Evolutionary conservation across 2,329 filamentous ascomycete species (phyloP), one percentile per base, ranked within the genome.

Genomic region (Diaporthe batatas): DNA sequence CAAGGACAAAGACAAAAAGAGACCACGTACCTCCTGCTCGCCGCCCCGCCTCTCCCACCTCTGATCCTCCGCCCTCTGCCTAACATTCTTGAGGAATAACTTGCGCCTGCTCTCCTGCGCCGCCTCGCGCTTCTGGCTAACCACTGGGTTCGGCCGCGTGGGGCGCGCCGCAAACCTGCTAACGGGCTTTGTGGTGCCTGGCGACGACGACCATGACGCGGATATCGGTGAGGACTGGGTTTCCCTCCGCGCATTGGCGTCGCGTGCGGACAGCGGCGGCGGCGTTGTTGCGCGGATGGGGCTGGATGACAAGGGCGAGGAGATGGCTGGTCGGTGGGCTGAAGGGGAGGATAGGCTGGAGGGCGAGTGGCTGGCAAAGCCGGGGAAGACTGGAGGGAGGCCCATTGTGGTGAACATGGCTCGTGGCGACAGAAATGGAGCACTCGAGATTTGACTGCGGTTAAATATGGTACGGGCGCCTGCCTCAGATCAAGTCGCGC

Each of bases 71-170:
- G 86, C 83, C 53, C 88, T 86, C 77, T 90, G 87, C 73, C 89
- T 85, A 23, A 93, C 90, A 68, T 87, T 92, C 78, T 91, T 89
- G 73, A 96, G 83, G 77, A 96, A 96, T 71, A 92, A 84, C 42
- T 89, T 88, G 59, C 93, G 85, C 72, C 93, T 84, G 70, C 88
- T 85, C 79, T 94, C 91, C 71, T 91, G 89, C 0, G 86, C 85
- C 23, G 89, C 89, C 79, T 94, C 89, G 67, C 89, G 86, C 74
- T 83, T 88, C 75, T 88, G 87, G 29, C 49, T 65, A 23, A 91
- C 82, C 8, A 92, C 77, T 0, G 91, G 92, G 74, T 92, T 94
- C 47, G 87, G 85, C 74, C 92, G 92, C 70, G 86, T 82, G 18
- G 85, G 84, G 21, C 90, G 86, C 74, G 88, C 83, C 36, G 89